Evolutionary conservation across 139 green algal genomes (phyloP), one percentile per base, ranked within the genome.

Genomic region (Desmodesmus armatus): DNA sequence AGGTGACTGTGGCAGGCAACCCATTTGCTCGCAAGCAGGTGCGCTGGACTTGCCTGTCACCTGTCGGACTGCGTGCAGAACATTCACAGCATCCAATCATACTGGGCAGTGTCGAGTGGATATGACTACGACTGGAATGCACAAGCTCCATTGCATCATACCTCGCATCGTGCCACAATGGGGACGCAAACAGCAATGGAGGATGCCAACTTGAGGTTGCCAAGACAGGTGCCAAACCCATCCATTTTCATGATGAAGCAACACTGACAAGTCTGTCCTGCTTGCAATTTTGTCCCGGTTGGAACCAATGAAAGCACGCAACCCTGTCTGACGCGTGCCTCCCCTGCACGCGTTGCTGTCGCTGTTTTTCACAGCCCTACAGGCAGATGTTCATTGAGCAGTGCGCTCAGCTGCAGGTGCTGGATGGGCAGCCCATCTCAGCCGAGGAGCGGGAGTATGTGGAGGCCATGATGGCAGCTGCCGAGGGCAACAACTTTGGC

Each of bases 1-100:
- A 96, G 84, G 58, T 96, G 13, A 90, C 84, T 15, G 72, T 96
- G 63, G 74, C 80, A 25, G 88, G 88, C 77, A 96, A 95, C 86
- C 91, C 92, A 7, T 44, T 96, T 41, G 87, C 83, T 29, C 84
- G 91, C 80, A 94, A 94, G 78, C 82, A 72, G 82, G 82, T 87
- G 58, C 3, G 81, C 39, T 2, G 39, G 5, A 62, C 4, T 33
- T 5, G 53, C 31, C 35, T 80, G 41, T 27, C 40, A 5, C 53
- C 72, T 66, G 9, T 39, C 19, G 7, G 17, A 6, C 25, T 65
- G 40, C 9, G 19, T 29, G 9, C 13, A 37, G 39, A 6, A 37
- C 31, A 4, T 5, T 11, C 37, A 39, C 72, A 27, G 37, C 53
- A 40, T 37, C 25, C 7, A 43, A 27, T 62, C n/a, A n/a, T n/a